Conservation (phyloP, 352 stramenopile genomes). For the Chrysophaeum taylorii region DNA sequence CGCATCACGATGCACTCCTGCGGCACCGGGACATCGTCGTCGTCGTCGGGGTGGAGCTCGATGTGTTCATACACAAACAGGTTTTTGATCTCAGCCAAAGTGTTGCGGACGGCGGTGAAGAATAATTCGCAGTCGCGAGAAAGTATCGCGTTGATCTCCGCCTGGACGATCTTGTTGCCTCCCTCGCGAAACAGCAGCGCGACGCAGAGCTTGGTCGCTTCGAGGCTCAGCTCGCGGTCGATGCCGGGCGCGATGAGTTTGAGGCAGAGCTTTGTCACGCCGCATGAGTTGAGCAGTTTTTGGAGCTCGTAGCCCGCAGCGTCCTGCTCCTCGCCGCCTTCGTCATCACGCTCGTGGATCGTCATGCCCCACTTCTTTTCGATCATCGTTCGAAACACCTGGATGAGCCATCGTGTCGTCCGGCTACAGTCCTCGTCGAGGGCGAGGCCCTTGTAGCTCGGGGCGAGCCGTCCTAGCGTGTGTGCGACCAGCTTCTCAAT, state of each 20-base stretch:
- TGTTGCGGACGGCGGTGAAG: slow-evolving; percentile 2
- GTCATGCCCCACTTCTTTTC: slow-evolving; percentile 29
- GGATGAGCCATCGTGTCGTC: slow-evolving; percentile 25
- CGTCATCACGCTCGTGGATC: slow-evolving; percentile 32
- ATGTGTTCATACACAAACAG: not conserved
- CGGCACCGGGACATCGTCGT: slow-evolving; percentile 23
- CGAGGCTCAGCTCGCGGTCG: slow-evolving; percentile 22
- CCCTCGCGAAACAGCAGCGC: slow-evolving; percentile 31
- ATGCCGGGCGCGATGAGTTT: slow-evolving; percentile 31
- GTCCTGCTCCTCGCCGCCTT: slow-evolving; percentile 33
- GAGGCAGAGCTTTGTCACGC: slow-evolving; percentile 27
- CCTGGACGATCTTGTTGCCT: slow-evolving; percentile 25
- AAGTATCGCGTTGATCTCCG: slow-evolving; percentile 15
- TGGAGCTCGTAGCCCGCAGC: slow-evolving; percentile 17
- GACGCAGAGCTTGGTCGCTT: slow-evolving; percentile 26
- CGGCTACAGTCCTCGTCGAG: slow-evolving; percentile 22
- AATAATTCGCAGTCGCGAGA: not conserved
- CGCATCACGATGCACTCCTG: slow-evolving; percentile 28
- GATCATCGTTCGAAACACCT: slow-evolving; percentile 31
- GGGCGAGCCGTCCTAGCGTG: not conserved
- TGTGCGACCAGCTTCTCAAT: slow-evolving; percentile 29
- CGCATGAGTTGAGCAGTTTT: slow-evolving; percentile 21
- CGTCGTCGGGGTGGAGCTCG: slow-evolving; percentile 15
- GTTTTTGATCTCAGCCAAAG: slow-evolving; percentile 22
- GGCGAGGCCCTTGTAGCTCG: slow-evolving; percentile 8